Evolutionary conservation across 768 basidiomycete species (phyloP), one percentile per base, ranked within the genome.

Genomic region (Hydnomerulius pinastri): DNA sequence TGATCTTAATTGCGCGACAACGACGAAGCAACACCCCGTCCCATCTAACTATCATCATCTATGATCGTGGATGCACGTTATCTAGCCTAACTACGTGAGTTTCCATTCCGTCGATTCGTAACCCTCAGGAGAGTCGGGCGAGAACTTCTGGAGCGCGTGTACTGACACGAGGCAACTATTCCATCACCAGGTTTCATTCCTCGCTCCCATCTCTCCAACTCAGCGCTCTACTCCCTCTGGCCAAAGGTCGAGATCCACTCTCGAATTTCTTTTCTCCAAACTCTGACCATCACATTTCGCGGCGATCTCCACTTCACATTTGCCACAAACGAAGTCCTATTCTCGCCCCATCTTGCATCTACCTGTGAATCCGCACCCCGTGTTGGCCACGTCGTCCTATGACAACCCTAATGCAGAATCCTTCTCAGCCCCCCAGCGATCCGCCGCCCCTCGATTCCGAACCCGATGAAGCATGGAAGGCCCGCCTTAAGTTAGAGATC

Each of bases 401-500:
- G 65, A 43, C 61, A 12, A 48, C 69, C 41, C 33, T 66, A 18
- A 52, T 54, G 17, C 57, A 59, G 30, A 54, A 41, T n/a, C 9
- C 61, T 27, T 36, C 59, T 33, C 51, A 47, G 36, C 24, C 52
- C 11, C 0, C 59, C 30, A 54, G 30, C 47, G 38, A 48, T 33
- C 47, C 51, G 35, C 37, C 50, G 3, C 53, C 48, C 24, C 50
- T 52, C 28, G 65, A 71, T 58, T 56, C 66, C 37, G 82, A 83
- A 57, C 82, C 80, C 3, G 77, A 81, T 65, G 75, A 78, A 2
- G 67, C 71, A 51, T 85, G 83, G 82, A 85, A 82, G 61, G 62
- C 57, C 28, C 49, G 58, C 2, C 68, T 81, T 57, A 71, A 62
- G 59, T 71, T 74, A 33, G 72, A 75, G 59, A 86, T 90, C 58